Percentiles rank a stretch among this genome's conserved stretches.
These are phyloP conservation scores for Colletotrichum musae DNA, from an alignment of 2,329 filamentous ascomycete species.

Conservation along the genomic window DNA sequence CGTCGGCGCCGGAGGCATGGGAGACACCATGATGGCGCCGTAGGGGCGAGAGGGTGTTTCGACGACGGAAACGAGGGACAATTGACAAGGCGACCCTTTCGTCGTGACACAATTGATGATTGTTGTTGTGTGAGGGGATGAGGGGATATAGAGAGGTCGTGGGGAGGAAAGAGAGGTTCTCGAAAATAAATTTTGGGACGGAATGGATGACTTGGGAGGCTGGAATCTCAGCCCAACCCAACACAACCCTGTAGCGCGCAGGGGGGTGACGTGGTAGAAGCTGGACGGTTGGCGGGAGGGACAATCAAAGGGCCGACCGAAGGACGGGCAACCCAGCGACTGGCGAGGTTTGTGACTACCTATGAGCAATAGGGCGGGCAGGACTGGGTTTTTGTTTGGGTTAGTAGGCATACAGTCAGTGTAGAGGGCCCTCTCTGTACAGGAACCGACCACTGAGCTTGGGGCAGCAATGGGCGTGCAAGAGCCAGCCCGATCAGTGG, in stretches of 20 bases:
- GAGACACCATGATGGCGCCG: slow-evolving; percentile 50
- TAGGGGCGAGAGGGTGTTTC: slow-evolving; percentile 16
- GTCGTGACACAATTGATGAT: slow-evolving; percentile 29
- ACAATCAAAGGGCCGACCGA: too few relatives aligned
- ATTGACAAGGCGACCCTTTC: slow-evolving; percentile 39
- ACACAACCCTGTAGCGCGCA: slow-evolving; percentile 38
- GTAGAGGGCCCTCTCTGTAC: neutral
- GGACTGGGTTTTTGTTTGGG: neutral
- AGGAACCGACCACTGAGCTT: neutral
- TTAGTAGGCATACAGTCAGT: too few relatives aligned
- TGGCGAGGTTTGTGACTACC: too few relatives aligned
- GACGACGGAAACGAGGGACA: slow-evolving; percentile 38
- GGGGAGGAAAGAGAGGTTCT: slow-evolving; percentile 9
- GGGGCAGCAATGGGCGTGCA: slow-evolving; percentile 21
- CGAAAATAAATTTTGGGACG: slow-evolving; percentile 40
- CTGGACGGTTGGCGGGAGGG: too few relatives aligned
- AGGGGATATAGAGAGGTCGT: slow-evolving; percentile 4
- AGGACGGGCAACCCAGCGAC: too few relatives aligned
- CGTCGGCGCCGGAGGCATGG: slow-evolving; percentile 66
- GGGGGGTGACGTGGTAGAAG: slow-evolving; percentile 38
- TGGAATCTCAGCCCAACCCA: slow-evolving; percentile 39
- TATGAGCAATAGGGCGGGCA: too few relatives aligned
- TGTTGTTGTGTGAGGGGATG: slow-evolving; percentile 3
- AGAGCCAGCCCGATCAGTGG: slow-evolving; percentile 3
- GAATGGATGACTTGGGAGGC: slow-evolving; percentile 39